Percentiles rank a stretch among this genome's conserved stretches.
phyloP scores from a whole-genome alignment of 306 rosid genomes.

The Cucurbita argyrosperma region DNA sequence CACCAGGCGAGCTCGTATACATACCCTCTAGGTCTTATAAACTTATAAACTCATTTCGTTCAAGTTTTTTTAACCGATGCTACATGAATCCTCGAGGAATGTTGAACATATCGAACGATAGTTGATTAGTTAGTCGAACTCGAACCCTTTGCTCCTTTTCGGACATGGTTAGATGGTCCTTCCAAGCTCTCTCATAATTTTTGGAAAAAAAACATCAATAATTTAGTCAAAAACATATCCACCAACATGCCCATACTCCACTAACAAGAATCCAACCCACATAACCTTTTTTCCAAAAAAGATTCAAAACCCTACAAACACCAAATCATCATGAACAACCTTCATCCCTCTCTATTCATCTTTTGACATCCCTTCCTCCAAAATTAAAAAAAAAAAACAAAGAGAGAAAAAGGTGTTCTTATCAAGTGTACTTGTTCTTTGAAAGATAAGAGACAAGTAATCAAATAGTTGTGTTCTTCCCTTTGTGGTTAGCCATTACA shows the following conservation, averaged over 20 bases:
- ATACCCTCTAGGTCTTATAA: too few relatives aligned
- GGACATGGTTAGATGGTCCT: not conserved
- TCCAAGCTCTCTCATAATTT: not conserved
- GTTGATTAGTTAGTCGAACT: too few relatives aligned
- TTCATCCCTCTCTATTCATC: not conserved
- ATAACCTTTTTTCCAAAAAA: not conserved
- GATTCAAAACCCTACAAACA: not conserved
- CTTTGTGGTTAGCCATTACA: not conserved
- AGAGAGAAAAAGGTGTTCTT: not conserved
- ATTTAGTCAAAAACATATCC: too few relatives aligned
- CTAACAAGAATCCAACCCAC: not conserved
- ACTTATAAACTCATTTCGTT: too few relatives aligned
- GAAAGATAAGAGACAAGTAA: not conserved
- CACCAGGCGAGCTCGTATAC: too few relatives aligned
- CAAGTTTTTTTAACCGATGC: too few relatives aligned
- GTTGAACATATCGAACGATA: too few relatives aligned
- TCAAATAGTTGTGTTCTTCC: not conserved
- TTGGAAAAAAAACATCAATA: too few relatives aligned
- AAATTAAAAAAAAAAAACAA: not conserved
- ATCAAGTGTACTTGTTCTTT: not conserved
- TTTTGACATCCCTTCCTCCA: not conserved
- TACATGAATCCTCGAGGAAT: too few relatives aligned
- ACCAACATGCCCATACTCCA: not conserved
- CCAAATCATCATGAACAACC: not conserved
- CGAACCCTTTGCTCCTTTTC: too few relatives aligned